phyloP scores from a whole-genome alignment of 129 eudicot species.

The Arctium minus region DNA sequence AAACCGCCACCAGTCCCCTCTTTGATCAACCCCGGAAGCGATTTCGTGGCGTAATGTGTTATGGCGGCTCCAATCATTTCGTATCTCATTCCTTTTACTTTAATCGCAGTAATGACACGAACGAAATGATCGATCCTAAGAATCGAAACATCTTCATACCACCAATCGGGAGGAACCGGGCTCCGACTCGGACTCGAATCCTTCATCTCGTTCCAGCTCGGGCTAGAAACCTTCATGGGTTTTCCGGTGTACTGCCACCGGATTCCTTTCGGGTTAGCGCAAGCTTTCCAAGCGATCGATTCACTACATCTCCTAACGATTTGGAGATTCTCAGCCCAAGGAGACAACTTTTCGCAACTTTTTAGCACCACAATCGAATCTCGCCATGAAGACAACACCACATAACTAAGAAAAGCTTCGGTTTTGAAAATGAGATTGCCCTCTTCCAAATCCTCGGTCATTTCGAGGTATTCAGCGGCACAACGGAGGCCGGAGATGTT shows the following conservation, averaged over 20 bases:
- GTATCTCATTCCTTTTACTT: conserved; percentile 93
- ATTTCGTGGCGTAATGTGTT: conserved; percentile 73
- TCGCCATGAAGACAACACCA: conserved; percentile 92
- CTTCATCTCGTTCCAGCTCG: conserved; percentile 72
- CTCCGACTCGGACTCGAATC: conserved; percentile 80
- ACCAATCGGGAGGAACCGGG: conserved; percentile 90
- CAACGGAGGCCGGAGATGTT: conserved; percentile 93
- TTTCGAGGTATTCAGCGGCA: conserved; percentile 89
- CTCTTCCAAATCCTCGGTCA: conserved; percentile 99
- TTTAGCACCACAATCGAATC: conserved; percentile 84
- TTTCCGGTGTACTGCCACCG: conserved; percentile 93
- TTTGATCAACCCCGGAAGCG: conserved; percentile 72
- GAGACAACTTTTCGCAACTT: conserved; percentile 86
- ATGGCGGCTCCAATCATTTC: conserved; percentile 84
- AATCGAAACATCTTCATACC: conserved; percentile 93
- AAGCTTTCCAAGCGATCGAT: conserved; percentile 98
- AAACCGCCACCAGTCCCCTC: conserved; percentile 38
- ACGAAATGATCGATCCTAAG: conserved; percentile 94
- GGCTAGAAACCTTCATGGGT: conserved; percentile 63
- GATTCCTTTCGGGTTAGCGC: conserved; percentile 96
- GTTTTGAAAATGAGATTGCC: conserved; percentile 95
- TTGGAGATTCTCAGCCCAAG: conserved; percentile 98
- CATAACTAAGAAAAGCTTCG: conserved; percentile 93
- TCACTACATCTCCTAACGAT: conserved; percentile 95
- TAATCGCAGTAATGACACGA: conserved; percentile 87